Evolutionary conservation across 495 filamentous ascomycete genomes (phyloP).

Genomic region (Trichoderma gamsii): DNA sequence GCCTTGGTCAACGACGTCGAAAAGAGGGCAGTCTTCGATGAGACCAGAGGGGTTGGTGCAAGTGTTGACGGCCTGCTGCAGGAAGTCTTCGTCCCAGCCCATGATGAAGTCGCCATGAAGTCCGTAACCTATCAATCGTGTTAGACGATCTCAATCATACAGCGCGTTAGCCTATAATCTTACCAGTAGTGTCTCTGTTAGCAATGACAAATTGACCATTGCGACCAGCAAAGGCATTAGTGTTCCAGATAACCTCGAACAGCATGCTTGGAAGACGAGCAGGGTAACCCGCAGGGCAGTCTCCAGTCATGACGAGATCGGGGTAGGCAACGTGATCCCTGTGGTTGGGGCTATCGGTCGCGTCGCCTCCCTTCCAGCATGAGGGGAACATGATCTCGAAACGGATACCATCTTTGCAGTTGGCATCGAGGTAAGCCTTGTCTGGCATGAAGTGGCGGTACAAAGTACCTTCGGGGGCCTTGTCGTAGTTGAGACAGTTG

Average conservation of each 20-base stretch:
- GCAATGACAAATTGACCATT: slow-evolving; percentile 72
- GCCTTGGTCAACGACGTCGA: slow-evolving; percentile 38
- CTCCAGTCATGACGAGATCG: slow-evolving; percentile 62
- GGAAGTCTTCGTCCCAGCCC: slow-evolving; percentile 63
- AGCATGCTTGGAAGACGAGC: slow-evolving; percentile 67
- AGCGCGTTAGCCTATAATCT: slow-evolving; percentile 10
- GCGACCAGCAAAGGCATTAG: slow-evolving; percentile 58
- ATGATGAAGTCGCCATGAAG: slow-evolving; percentile 84
- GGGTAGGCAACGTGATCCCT: slow-evolving; percentile 74
- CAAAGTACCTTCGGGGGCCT: slow-evolving; percentile 58
- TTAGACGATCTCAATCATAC: not conserved
- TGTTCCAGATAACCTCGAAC: slow-evolving; percentile 85
- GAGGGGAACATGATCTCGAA: slow-evolving; percentile 86
- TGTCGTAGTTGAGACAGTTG: slow-evolving; percentile 80
- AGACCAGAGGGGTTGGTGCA: slow-evolving; percentile 49
- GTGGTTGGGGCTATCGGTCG: slow-evolving; percentile 52
- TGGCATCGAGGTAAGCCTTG: slow-evolving; percentile 67
- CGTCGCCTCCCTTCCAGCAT: slow-evolving; percentile 77
- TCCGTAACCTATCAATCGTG: slow-evolving; percentile 53
- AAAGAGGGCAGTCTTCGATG: slow-evolving; percentile 51
- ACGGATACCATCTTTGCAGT: slow-evolving; percentile 71
- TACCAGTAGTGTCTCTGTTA: slow-evolving; percentile 74
- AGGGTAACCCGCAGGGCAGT: slow-evolving; percentile 69
- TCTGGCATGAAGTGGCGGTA: slow-evolving; percentile 74
- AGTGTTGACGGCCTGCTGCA: slow-evolving; percentile 52